phyloP scores from a whole-genome alignment of 768 basidiomycete species.

The Lentinula guzmanii region DNA sequence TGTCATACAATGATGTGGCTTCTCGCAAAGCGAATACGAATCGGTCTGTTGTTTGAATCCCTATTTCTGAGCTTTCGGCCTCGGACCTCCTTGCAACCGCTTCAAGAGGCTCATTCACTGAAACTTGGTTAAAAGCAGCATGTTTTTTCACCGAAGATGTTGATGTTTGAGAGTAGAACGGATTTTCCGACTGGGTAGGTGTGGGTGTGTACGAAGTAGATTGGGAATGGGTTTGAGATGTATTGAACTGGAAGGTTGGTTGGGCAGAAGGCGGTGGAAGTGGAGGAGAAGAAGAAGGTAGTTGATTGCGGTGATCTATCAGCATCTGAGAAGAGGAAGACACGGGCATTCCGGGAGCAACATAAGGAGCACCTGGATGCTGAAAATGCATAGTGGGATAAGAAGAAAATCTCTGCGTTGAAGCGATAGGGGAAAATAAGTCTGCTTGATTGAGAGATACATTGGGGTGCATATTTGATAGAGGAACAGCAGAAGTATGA shows the following conservation, averaged over 20 bases:
- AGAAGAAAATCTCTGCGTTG: not conserved
- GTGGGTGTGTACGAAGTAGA: not conserved
- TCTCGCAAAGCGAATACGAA: constrained; percentile 37
- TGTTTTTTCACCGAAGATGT: not conserved
- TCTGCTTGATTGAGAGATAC: not conserved
- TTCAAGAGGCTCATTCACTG: not conserved
- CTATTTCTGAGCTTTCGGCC: not conserved
- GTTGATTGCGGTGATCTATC: not conserved
- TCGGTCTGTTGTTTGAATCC: constrained; percentile 9
- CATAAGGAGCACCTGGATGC: not conserved
- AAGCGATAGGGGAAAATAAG: not conserved
- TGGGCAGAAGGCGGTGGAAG: constrained; percentile 8
- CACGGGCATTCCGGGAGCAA: constrained; percentile 12
- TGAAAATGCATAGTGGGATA: not conserved
- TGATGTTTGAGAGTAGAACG: not conserved
- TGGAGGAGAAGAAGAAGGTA: constrained; percentile 14
- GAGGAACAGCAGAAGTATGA: not conserved
- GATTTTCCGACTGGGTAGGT: not conserved
- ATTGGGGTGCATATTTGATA: not conserved
- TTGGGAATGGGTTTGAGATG: not conserved
- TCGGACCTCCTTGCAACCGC: not conserved
- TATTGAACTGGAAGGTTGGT: not conserved
- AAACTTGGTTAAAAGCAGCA: not conserved
- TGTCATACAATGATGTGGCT: constrained; percentile 42
- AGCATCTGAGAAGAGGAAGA: constrained; percentile 18